phyloP scores from a whole-genome alignment of 2,329 filamentous ascomycete species.

The Hymenoscyphus albidus region DNA sequence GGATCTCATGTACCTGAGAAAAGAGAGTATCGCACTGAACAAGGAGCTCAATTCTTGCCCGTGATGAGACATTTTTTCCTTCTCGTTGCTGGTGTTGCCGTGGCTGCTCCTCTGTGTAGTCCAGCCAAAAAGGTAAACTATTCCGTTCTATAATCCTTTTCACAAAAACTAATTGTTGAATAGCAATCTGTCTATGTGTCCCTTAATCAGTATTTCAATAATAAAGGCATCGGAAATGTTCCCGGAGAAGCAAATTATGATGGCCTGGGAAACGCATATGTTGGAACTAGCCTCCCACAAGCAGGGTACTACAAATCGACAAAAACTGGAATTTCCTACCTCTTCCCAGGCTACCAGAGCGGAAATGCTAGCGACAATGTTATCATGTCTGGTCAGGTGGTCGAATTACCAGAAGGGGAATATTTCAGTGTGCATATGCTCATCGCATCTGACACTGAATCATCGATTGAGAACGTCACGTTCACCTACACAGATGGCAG shows the following conservation, averaged over 20 bases:
- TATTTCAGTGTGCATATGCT: conserved; percentile 45
- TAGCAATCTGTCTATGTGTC: conserved; percentile 25
- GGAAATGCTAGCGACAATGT: conserved; percentile 40
- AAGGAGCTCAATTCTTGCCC: not conserved
- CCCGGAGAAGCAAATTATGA: conserved; percentile 47
- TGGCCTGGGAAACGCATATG: conserved; percentile 41
- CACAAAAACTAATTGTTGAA: not conserved
- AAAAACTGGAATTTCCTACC: conserved; percentile 41
- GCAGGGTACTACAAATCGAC: conserved; percentile 39
- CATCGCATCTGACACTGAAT: conserved; percentile 40
- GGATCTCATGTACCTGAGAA: not conserved
- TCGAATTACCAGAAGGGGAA: conserved; percentile 33
- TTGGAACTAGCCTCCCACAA: conserved; percentile 32
- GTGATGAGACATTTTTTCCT: not conserved
- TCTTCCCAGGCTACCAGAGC: conserved; percentile 42
- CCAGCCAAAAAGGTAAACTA: not conserved
- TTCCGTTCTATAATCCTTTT: not conserved
- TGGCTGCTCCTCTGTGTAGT: not conserved
- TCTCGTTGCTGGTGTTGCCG: not conserved
- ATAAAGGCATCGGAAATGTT: conserved; percentile 44
- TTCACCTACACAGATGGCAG: conserved; percentile 42
- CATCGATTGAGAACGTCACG: conserved; percentile 40
- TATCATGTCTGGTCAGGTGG: conserved; percentile 41
- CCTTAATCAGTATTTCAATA: conserved; percentile 42
- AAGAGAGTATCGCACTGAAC: not conserved